phyloP scores from a whole-genome alignment of 2,329 filamentous ascomycete species.

The Talaromyces marneffei region DNA sequence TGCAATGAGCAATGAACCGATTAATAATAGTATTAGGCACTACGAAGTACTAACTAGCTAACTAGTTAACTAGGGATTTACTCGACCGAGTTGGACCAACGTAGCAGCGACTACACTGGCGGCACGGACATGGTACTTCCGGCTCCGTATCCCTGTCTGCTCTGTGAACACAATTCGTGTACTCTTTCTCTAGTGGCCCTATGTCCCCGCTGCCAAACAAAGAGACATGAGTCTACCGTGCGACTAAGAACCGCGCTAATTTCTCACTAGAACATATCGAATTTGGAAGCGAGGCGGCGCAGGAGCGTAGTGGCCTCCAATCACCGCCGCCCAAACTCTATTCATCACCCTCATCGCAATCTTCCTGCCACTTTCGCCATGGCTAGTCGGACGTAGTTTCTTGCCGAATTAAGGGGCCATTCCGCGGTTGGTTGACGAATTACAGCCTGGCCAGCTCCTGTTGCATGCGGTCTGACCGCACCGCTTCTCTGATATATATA shows the following conservation, averaged over 20 bases:
- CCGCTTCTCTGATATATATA: neutral
- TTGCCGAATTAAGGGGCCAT: constrained; percentile 7
- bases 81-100: too few relatives aligned
- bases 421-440: constrained; percentile 11
- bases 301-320: constrained; percentile 4
- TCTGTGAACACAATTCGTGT: constrained; percentile 9
- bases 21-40: neutral
- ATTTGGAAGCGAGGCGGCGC: constrained; percentile 10
- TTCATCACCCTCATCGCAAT: constrained; percentile 5
- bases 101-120: neutral
- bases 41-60: neutral
- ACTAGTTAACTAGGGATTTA: neutral
- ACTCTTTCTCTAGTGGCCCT: constrained; percentile 2
- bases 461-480: neutral
- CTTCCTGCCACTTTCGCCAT: neutral
- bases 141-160: neutral
- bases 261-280: constrained; percentile 9
- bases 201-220: constrained; percentile 16
- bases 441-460: neutral
- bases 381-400: neutral
- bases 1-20: too few relatives aligned
- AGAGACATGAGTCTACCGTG: constrained; percentile 8
- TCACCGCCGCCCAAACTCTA: neutral
- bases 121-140: neutral
- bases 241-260: constrained; percentile 10